Base-by-base conservation (phyloP, 2,329 filamentous ascomycete species). In the Fusarium miscanthi region DNA sequence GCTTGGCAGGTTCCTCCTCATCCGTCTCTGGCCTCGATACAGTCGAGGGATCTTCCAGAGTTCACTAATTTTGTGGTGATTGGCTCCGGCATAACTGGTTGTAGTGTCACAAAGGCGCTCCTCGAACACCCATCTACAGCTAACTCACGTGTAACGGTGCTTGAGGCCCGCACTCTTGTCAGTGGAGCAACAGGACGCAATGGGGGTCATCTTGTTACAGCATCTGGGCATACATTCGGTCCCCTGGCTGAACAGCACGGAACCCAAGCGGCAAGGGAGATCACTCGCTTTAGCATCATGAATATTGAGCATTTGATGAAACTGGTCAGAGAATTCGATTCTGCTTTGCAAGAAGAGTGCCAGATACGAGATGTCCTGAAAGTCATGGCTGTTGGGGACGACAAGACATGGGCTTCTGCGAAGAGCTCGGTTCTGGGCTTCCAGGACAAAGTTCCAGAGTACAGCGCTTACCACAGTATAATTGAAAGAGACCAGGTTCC, bases 101-200 rank as follows among this genome's bases (percentile, higher is more conserved):
- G 75, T 33, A 77, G 78, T 54, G 70, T 76, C 12, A 69, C 77
- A 17, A 78, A 76, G 59, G 54, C 69, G 1, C 56, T 80, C 1
- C 69, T 80, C 1, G 75, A 79, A 17, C 59, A 75, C 23, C 23
- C 30, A 5, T 45, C 56, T 12, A 25, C 63, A 14, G 38, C 30
- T 3, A n/a, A 23, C 14, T 25, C 63, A 3, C 48, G 46, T 30
- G 63, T 80, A 9, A 74, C 73, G 1, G 74, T 80, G 1, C 61
- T 80, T 1, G 79, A 80, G 43, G 79, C 79, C 1, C 69, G 79
- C 17, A 75, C 69, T 10, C 73, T 78, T 10, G 68, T 72, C 14
- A 80, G 78, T 45, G 78, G 79, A 10, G 79, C 79, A 6, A 80
- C 78, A 6, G 79, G 79, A 5, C 74, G 79, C 3, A 80, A 80